phyloP scores from a whole-genome alignment of 1,284 basidiomycete genomes.

The Ustilago lituana region DNA sequence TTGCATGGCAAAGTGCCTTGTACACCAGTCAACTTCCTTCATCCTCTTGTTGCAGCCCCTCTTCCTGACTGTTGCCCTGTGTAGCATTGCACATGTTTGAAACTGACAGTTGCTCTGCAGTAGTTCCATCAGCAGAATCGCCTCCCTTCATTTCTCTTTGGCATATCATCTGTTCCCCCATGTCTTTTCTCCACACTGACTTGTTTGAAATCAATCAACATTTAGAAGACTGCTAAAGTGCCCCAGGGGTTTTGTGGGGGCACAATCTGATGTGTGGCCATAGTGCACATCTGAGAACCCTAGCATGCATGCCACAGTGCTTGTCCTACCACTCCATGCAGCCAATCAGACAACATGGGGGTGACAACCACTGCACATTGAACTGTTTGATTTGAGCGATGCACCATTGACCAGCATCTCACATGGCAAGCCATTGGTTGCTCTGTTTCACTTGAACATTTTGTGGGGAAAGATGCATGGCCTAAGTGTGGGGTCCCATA shows the following conservation, averaged over 20 bases:
- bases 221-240: background rate
- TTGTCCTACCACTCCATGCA: too few species aligned
- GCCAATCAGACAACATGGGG: too few species aligned
- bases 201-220: too few species aligned
- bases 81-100: too few species aligned
- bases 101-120: too few species aligned
- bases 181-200: slow-evolving; percentile 4
- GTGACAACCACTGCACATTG: too few species aligned
- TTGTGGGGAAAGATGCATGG: slow-evolving; percentile 20
- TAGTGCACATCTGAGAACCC: background rate
- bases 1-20: too few species aligned
- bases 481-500: slow-evolving; percentile 16
- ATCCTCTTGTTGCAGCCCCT: too few species aligned
- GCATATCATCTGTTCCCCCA: too few species aligned
- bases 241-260: background rate
- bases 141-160: background rate
- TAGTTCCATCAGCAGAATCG: background rate
- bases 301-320: too few species aligned
- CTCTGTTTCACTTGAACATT: background rate
- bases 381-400: background rate
- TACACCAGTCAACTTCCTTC: too few species aligned
- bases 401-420: background rate
- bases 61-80: too few species aligned
- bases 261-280: slow-evolving; percentile 3
- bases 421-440: background rate